Percentiles rank a stretch among this genome's conserved stretches.
phyloP scores from a whole-genome alignment of 495 filamentous ascomycete species.

The Penicillium ochrochloron region DNA sequence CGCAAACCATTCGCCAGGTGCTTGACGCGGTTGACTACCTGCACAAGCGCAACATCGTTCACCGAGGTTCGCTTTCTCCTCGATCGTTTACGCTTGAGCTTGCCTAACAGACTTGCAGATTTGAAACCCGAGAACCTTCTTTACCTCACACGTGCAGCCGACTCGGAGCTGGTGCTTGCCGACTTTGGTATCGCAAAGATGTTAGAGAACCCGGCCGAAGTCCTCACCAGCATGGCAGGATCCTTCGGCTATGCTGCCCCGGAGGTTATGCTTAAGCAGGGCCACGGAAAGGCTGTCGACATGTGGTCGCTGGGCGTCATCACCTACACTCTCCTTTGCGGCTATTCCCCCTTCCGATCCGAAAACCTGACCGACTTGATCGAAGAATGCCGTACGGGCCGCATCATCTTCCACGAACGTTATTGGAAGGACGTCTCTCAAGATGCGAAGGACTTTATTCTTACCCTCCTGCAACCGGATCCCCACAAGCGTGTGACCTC shows the following conservation, averaged over 20 bases:
- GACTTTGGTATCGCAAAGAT: conserved; percentile 99
- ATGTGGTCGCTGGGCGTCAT: conserved; percentile 99
- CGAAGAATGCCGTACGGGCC: conserved; percentile 88
- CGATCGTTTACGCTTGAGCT: neutral
- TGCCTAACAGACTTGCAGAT: conserved; percentile 58
- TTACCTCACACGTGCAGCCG: conserved; percentile 75
- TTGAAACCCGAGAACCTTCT: conserved; percentile 98
- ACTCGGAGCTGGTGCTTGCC: conserved; percentile 89
- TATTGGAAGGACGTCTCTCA: conserved; percentile 98
- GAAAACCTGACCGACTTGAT: conserved; percentile 94
- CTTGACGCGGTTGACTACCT: conserved; percentile 94
- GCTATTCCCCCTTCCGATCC: conserved; percentile 96
- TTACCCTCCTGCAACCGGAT: conserved; percentile 75
- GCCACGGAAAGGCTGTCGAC: conserved; percentile 98
- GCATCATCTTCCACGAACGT: conserved; percentile 94
- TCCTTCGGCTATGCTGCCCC: conserved; percentile 98
- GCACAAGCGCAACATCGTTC: conserved; percentile 93
- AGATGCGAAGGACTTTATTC: conserved; percentile 96
- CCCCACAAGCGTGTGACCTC: conserved; percentile 79
- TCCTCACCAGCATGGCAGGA: conserved; percentile 97
- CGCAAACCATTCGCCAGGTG: conserved; percentile 94
- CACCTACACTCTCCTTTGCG: conserved; percentile 98
- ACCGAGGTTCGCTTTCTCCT: conserved; percentile 70
- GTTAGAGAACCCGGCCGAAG: conserved; percentile 85
- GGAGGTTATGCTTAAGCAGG: conserved; percentile 97